phyloP scores from a whole-genome alignment of 805 yeast species.

The Candida hungchunana region DNA sequence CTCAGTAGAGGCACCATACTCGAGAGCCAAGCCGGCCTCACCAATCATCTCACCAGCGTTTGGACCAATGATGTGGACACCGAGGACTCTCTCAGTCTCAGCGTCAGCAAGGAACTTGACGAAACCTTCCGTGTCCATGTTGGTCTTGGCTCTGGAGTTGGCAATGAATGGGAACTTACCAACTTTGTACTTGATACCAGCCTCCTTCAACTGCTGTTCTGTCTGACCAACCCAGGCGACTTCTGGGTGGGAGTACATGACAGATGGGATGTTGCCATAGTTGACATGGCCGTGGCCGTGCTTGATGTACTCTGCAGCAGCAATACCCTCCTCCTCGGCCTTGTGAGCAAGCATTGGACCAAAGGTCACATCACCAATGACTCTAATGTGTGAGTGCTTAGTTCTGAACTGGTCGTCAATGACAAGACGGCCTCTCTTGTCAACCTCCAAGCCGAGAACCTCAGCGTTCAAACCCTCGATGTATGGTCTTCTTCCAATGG shows the following conservation, averaged over 20 bases:
- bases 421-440: slow-evolving; percentile 87
- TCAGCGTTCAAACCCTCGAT: slow-evolving; percentile 87
- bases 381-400: slow-evolving; percentile 88
- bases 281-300: slow-evolving; percentile 96
- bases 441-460: slow-evolving; percentile 83
- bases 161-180: slow-evolving; percentile 99
- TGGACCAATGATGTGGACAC: slow-evolving; percentile 96
- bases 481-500: slow-evolving; percentile 98
- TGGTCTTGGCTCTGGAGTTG: slow-evolving; percentile 98
- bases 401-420: slow-evolving; percentile 93
- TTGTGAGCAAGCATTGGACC: slow-evolving; percentile 99
- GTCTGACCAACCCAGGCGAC: slow-evolving; percentile 99
- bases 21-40: slow-evolving; percentile 95
- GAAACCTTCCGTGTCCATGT: slow-evolving; percentile 94
- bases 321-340: slow-evolving; percentile 99
- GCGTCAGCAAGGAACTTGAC: slow-evolving; percentile 95
- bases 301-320: slow-evolving; percentile 94
- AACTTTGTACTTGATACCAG: slow-evolving; percentile 84
- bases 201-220: slow-evolving; percentile 90
- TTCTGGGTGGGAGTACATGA: slow-evolving; percentile 99
- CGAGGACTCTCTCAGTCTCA: slow-evolving; percentile 93
- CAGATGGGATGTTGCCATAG: slow-evolving; percentile 96
- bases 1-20: slow-evolving; percentile 98
- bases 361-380: slow-evolving; percentile 96
- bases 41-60: slow-evolving; percentile 99